phyloP scores from a whole-genome alignment of 306 rosid species.

The Cucurbita ficifolia region DNA sequence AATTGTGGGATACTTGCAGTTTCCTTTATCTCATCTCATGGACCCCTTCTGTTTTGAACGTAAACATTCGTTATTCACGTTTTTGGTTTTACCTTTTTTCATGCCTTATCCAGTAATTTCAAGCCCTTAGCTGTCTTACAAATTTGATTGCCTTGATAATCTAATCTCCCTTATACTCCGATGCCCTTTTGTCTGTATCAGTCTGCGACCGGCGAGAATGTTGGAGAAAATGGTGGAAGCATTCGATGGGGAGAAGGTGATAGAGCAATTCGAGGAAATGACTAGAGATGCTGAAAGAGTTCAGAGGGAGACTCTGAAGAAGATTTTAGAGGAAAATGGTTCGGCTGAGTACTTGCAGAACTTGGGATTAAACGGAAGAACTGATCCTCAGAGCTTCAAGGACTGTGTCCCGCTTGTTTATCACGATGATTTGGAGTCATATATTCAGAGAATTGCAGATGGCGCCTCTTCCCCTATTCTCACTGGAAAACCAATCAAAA shows the following conservation, averaged over 20 bases:
- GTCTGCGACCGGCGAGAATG: slow-evolving; percentile 29
- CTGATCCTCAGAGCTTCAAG: slow-evolving; percentile 72
- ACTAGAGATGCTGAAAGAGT: slow-evolving; percentile 61
- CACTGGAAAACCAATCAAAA: slow-evolving; percentile 66
- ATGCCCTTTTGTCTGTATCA: neutral
- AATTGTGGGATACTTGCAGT: neutral
- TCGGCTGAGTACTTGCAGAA: slow-evolving; percentile 61
- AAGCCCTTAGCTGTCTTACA: neutral
- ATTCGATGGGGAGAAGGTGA: slow-evolving; percentile 42
- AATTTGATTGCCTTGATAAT: neutral
- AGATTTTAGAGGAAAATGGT: slow-evolving; percentile 58
- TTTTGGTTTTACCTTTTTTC: neutral
- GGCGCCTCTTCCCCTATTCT: slow-evolving; percentile 57
- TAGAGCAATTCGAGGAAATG: slow-evolving; percentile 59
- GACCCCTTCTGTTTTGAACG: neutral
- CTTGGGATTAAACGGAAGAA: slow-evolving; percentile 58
- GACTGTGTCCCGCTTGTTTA: slow-evolving; percentile 58
- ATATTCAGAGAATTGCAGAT: slow-evolving; percentile 51
- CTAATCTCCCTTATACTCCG: neutral
- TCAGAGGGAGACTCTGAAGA: slow-evolving; percentile 53
- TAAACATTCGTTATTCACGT: neutral
- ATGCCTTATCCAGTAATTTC: neutral
- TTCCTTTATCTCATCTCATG: neutral
- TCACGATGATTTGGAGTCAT: slow-evolving; percentile 56
- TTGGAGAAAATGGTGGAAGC: slow-evolving; percentile 47